A percentile compares a stretch with the other conserved stretches of the same genome.
These are phyloP conservation scores for Alnus rubra DNA, from an alignment of 306 rosid species.

Conservation along the genomic window DNA sequence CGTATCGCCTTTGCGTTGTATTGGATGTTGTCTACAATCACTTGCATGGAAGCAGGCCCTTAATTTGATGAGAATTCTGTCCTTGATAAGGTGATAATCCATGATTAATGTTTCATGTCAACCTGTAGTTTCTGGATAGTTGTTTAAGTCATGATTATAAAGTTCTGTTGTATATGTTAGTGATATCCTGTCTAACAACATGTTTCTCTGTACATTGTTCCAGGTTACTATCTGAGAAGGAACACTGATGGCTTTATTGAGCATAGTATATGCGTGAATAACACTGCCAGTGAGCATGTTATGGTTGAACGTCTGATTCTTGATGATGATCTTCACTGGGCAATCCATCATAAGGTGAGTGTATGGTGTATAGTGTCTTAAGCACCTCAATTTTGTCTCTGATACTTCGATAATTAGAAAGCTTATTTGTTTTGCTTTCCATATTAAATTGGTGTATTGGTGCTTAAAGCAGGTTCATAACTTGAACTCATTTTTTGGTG, in stretches of 20 bases:
- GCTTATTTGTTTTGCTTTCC: conserved; percentile 7
- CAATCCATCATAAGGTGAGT: conserved; percentile 79
- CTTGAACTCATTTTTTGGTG: conserved; percentile 17
- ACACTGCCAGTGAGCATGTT: conserved; percentile 93
- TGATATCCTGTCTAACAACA: conserved; percentile 35
- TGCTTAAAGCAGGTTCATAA: conserved; percentile 10
- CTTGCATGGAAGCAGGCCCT: conserved; percentile 83
- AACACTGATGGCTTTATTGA: conserved; percentile 84
- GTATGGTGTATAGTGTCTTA: conserved; percentile 21
- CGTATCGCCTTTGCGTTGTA: conserved; percentile 68
- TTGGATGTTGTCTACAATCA: conserved; percentile 95
- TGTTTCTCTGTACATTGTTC: conserved; percentile 74
- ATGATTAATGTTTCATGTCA: conserved; percentile 21
- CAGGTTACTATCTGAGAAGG: conserved; percentile 95
- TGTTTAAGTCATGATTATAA: conserved; percentile 9
- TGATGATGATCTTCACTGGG: conserved; percentile 95
- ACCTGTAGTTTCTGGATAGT: conserved; percentile 21
- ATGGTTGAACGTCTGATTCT: conserved; percentile 92
- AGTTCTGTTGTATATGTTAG: conserved; percentile 14
- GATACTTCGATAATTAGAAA: conserved; percentile 8
- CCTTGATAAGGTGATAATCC: conserved; percentile 77
- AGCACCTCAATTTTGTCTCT: conserved; percentile 12
- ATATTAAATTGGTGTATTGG: neutral
- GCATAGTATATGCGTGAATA: conserved; percentile 87
- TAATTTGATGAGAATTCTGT: conserved; percentile 71